phyloP scores from a whole-genome alignment of 768 basidiomycete species.

The Nevesoporus exiguus region DNA sequence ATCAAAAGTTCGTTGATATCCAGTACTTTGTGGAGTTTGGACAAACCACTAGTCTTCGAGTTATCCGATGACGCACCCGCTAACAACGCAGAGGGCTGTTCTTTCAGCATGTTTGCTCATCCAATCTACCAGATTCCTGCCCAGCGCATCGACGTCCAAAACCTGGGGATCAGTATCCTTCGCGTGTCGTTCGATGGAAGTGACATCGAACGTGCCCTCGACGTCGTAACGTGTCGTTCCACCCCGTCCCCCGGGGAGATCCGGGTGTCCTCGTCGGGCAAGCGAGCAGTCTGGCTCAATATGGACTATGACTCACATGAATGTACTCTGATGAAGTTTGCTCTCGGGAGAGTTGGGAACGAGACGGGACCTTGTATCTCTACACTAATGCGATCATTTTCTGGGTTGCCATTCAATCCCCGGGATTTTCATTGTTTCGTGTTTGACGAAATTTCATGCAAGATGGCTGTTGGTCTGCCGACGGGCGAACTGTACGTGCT shows the following conservation, averaged over 20 bases:
- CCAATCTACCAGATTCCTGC: neutral
- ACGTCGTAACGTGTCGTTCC: conserved; percentile 8
- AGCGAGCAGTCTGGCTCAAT: conserved; percentile 19
- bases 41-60: conserved; percentile 3
- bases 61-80: conserved; percentile 15
- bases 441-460: conserved; percentile 56
- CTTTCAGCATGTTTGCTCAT: conserved; percentile 17
- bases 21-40: conserved; percentile 14
- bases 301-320: conserved; percentile 29
- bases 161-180: conserved; percentile 3
- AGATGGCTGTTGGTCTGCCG: conserved; percentile 47
- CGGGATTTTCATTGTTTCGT: conserved; percentile 43
- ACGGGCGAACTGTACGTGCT: conserved; percentile 54
- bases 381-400: conserved; percentile 43
- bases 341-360: conserved; percentile 25
- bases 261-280: conserved; percentile 18
- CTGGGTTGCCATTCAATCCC: conserved; percentile 51
- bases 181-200: conserved; percentile 14
- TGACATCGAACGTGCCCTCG: neutral
- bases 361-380: conserved; percentile 7
- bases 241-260: conserved; percentile 12
- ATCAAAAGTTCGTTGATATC: conserved; percentile 8
- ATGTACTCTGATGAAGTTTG: conserved; percentile 50
- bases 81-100: neutral
- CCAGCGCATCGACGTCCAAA: neutral